phyloP scores from a whole-genome alignment of 768 basidiomycete species.

The Suillus brevipes region DNA sequence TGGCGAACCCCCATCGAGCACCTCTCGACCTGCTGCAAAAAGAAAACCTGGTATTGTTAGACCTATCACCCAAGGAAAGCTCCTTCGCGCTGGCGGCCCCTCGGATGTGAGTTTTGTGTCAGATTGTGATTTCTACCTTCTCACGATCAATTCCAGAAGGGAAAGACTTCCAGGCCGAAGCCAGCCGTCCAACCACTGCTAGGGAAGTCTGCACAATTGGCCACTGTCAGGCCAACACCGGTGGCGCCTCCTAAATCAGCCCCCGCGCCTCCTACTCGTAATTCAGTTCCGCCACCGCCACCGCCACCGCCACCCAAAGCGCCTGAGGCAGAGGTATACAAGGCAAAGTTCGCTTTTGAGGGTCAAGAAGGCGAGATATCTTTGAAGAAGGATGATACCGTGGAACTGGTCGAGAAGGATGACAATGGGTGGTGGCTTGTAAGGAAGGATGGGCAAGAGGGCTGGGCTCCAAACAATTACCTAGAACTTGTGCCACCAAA shows the following conservation, averaged over 20 bases:
- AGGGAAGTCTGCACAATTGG: slow-evolving; percentile 47
- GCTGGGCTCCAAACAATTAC: slow-evolving; percentile 95
- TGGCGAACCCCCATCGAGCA: slow-evolving; percentile 81
- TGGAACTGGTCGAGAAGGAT: slow-evolving; percentile 89
- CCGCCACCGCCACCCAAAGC: slow-evolving; percentile 44
- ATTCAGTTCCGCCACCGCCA: slow-evolving; percentile 54
- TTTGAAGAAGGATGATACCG: slow-evolving; percentile 85
- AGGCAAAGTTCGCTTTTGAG: slow-evolving; percentile 88
- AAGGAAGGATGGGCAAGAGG: slow-evolving; percentile 77
- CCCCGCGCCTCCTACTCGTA: slow-evolving; percentile 42
- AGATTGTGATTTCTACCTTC: slow-evolving; percentile 7
- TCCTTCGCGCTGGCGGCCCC: slow-evolving; percentile 76
- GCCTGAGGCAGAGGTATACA: slow-evolving; percentile 74
- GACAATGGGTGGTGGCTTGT: slow-evolving; percentile 99
- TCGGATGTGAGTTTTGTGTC: slow-evolving; percentile 44
- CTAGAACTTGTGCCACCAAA: slow-evolving; percentile 77
- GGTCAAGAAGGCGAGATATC: slow-evolving; percentile 93
- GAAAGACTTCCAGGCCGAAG: slow-evolving; percentile 41
- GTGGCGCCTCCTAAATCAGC: slow-evolving; percentile 34
- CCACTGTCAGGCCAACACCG: slow-evolving; percentile 32
- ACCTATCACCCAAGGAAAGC: slow-evolving; percentile 83
- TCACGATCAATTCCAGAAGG: slow-evolving; percentile 40
- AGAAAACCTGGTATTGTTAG: slow-evolving; percentile 84
- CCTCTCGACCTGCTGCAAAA: slow-evolving; percentile 82
- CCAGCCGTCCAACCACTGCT: slow-evolving; percentile 55